These are phyloP conservation scores for Colletotrichum tropicicola DNA, from an alignment of 2,329 filamentous ascomycete species.

Conservation along the genomic window DNA sequence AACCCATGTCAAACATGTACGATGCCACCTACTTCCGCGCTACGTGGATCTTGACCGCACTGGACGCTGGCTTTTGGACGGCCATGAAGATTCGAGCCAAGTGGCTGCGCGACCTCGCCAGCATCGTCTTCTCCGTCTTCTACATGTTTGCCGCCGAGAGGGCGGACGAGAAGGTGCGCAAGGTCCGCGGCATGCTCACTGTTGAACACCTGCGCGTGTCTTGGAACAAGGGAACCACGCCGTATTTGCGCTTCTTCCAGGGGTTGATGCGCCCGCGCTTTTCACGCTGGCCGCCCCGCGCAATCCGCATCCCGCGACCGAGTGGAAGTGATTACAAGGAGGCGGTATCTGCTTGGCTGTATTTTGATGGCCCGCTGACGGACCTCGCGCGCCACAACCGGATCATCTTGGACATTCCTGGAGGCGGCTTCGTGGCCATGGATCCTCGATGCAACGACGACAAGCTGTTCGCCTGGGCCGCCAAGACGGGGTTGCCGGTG, in stretches of 20 bases:
- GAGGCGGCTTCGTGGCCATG: constrained; percentile 97
- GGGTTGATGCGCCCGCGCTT: constrained; percentile 79
- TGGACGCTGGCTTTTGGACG: constrained; percentile 98
- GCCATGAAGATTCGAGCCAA: constrained; percentile 88
- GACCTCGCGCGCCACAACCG: constrained; percentile 80
- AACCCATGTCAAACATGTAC: constrained; percentile 94
- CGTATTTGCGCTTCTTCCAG: constrained; percentile 81
- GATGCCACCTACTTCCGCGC: constrained; percentile 92
- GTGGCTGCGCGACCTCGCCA: constrained; percentile 83
- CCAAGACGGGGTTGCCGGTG: constrained; percentile 86
- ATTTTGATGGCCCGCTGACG: constrained; percentile 88
- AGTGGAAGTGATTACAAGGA: constrained; percentile 83
- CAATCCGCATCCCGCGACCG: constrained; percentile 85
- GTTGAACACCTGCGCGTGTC: constrained; percentile 91
- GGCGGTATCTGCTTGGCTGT: constrained; percentile 87
- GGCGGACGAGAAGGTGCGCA: constrained; percentile 95
- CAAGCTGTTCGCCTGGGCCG: constrained; percentile 91
- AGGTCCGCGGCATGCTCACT: constrained; percentile 85
- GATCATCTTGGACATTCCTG: constrained; percentile 88
- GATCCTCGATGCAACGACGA: constrained; percentile 94
- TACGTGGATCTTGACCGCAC: constrained; percentile 93
- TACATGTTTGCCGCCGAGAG: constrained; percentile 93
- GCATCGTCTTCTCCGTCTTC: constrained; percentile 86
- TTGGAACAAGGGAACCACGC: constrained; percentile 94
- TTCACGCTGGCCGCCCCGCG: constrained; percentile 82